These are phyloP conservation scores for Lyophyllum shimeji DNA, from an alignment of 768 basidiomycete genomes.

Conservation along the genomic window DNA sequence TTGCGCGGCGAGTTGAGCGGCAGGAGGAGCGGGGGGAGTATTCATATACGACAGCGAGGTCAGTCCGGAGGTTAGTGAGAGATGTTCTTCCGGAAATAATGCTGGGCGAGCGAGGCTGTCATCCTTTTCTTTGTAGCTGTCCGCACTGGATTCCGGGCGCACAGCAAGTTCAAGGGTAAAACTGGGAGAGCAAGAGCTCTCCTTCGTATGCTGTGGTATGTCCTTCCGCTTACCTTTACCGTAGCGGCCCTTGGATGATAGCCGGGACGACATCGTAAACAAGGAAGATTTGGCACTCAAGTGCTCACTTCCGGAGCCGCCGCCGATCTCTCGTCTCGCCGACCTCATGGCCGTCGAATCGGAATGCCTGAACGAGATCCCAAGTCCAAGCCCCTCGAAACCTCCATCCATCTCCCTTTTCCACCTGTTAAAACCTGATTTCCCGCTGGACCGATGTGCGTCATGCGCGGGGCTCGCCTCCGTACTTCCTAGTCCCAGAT, in stretches of 20 bases:
- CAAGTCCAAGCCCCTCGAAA: conserved; percentile 31
- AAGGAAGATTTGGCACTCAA: conserved; percentile 27
- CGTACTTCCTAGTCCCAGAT: conserved; percentile 12
- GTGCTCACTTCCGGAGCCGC: conserved; percentile 15
- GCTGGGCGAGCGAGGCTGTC: conserved; percentile 7
- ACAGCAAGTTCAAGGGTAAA: conserved; percentile 34
- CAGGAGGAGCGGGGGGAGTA: conserved; percentile 15
- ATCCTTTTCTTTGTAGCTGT: conserved; percentile 23
- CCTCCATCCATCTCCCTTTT: conserved; percentile 39
- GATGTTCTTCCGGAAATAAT: background rate
- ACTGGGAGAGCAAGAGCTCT: conserved; percentile 35
- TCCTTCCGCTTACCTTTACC: conserved; percentile 38
- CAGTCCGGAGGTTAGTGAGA: conserved; percentile 12
- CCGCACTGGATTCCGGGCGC: conserved; percentile 24
- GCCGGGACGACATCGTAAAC: conserved; percentile 18
- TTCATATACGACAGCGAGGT: conserved; percentile 26
- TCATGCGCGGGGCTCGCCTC: conserved; percentile 8
- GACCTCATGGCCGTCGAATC: conserved; percentile 23
- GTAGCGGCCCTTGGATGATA: conserved; percentile 22
- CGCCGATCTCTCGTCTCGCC: conserved; percentile 9
- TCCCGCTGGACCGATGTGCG: conserved; percentile 26
- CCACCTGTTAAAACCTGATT: conserved; percentile 44
- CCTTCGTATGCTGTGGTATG: conserved; percentile 21
- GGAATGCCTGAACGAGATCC: conserved; percentile 44
- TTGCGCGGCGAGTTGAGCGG: conserved; percentile 24